Evolutionary conservation across 768 basidiomycete genomes (phyloP).

Genomic region (Suillus americanus): DNA sequence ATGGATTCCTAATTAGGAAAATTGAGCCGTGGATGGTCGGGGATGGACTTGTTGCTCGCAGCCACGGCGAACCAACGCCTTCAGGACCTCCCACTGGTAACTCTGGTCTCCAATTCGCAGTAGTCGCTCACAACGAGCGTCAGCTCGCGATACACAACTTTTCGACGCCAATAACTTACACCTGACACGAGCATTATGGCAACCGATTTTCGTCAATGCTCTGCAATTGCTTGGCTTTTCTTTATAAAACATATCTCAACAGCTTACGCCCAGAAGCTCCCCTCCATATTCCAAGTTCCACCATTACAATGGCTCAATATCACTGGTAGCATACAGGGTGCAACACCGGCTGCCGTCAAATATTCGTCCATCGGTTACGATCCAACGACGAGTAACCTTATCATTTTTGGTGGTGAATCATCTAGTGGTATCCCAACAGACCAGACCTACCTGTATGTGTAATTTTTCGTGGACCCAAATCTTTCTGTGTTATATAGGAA

Average conservation of each 20-base stretch:
- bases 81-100: constrained; percentile 2
- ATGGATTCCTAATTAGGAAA: constrained; percentile 8
- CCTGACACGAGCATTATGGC: constrained; percentile 18
- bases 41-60: constrained; percentile 6
- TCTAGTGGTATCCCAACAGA: constrained; percentile 60
- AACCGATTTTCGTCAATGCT: constrained; percentile 5
- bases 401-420: constrained; percentile 79
- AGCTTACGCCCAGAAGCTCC: constrained; percentile 45
- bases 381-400: constrained; percentile 48
- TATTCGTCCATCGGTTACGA: constrained; percentile 68
- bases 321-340: constrained; percentile 52
- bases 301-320: constrained; percentile 69
- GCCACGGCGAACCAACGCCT: constrained; percentile 14
- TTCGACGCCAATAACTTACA: constrained; percentile 26
- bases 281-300: constrained; percentile 47
- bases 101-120: constrained; percentile 13
- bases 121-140: constrained; percentile 29
- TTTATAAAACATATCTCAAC: constrained; percentile 17
- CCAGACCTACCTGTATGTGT: constrained; percentile 65
- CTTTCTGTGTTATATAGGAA: constrained; percentile 7
- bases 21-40: constrained; percentile 5
- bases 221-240: constrained; percentile 16
- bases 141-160: constrained; percentile 17
- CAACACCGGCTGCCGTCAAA: constrained; percentile 59
- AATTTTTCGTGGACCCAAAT: not conserved